Conservation (phyloP, 345 rosid species). For the Acer negundo region DNA sequence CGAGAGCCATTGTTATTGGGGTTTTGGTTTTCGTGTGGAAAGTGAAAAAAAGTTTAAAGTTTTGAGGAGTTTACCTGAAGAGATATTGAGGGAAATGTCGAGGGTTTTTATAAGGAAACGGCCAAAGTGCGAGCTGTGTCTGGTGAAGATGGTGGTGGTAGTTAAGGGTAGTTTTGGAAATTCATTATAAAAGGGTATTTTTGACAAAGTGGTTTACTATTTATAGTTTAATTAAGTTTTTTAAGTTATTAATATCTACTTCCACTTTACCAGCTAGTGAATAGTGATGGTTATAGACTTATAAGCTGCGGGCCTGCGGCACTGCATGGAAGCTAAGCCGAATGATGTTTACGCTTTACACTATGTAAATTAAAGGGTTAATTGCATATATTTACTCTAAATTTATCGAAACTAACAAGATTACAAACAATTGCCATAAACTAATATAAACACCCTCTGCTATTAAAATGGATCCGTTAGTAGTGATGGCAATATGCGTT, state of each 20-base stretch:
- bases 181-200: not conserved
- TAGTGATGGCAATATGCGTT: too few species aligned
- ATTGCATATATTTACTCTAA: too few species aligned
- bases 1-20: slow-evolving; percentile 34
- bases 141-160: slow-evolving; percentile 21
- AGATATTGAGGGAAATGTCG: not conserved
- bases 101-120: slow-evolving; percentile 21
- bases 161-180: slow-evolving; percentile 22
- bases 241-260: slow-evolving; percentile 4
- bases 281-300: not conserved
- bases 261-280: not conserved
- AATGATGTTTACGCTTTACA: not conserved
- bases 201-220: not conserved
- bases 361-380: too few species aligned
- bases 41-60: not conserved
- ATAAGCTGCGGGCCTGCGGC: not conserved
- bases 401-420: too few species aligned
- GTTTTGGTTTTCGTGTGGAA: not conserved
- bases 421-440: too few species aligned
- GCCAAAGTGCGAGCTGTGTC: not conserved
- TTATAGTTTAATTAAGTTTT: not conserved
- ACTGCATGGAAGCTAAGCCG: slow-evolving; percentile 8
- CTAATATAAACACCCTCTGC: too few species aligned
- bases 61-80: slow-evolving; percentile 21
- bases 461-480: too few species aligned